Percentiles rank a stretch among this genome's conserved stretches.
Conservation (phyloP, 345 rosid genomes). For the Erucastrum elatum region DNA sequence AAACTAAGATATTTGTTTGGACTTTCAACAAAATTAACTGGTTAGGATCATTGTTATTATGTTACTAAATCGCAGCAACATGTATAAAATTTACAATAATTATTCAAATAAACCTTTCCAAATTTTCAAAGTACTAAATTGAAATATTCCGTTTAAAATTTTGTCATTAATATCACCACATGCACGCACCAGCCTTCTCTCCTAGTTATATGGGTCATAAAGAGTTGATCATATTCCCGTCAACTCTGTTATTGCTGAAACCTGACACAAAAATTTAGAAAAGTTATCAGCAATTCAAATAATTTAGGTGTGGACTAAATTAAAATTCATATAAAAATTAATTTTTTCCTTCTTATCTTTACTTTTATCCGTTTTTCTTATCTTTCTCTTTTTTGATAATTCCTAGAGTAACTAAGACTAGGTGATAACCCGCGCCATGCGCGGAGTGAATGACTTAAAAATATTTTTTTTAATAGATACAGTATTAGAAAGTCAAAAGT, state of each 20-base stretch:
- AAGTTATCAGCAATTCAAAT: neutral
- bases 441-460: no score
- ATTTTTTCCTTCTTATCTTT: neutral
- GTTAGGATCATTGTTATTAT: neutral
- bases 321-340: neutral
- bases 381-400: neutral
- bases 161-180: conserved; percentile 21
- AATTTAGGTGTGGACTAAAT: neutral
- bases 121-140: neutral
- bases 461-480: no score
- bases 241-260: conserved; percentile 11
- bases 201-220: conserved; percentile 13
- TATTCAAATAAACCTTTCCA: neutral
- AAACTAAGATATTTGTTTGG: neutral
- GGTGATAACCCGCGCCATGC: no score
- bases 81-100: neutral
- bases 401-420: neutral
- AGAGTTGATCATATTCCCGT: conserved; percentile 18
- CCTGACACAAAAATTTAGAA: neutral
- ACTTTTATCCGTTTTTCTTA: neutral
- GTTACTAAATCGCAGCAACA: neutral
- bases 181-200: conserved; percentile 15
- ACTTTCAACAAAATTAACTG: neutral
- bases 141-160: neutral
- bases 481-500: no score